Evolutionary conservation across 768 basidiomycete genomes (phyloP).

Genomic region (Harrya chromipes): DNA sequence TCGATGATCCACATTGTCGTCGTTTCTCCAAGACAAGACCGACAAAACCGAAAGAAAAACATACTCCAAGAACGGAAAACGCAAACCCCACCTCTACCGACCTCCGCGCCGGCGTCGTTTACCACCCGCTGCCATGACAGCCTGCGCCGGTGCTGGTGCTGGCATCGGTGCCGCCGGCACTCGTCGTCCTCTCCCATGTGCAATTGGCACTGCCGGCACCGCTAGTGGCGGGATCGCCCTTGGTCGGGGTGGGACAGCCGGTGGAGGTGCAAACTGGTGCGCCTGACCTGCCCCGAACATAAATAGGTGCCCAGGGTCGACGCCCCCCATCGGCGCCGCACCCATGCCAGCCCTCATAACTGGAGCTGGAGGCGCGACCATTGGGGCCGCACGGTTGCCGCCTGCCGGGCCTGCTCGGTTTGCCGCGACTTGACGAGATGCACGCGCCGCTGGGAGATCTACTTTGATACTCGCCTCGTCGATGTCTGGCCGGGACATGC

Average conservation of each 20-base stretch:
- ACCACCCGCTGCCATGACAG: conserved; percentile 2
- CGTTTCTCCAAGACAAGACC: neutral
- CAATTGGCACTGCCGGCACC: neutral
- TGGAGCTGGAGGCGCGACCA: neutral
- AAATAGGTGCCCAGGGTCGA: conserved; percentile 1
- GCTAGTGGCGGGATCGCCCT: neutral
- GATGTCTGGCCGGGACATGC: conserved; percentile 58
- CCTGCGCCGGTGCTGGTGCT: neutral
- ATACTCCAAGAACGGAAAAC: neutral
- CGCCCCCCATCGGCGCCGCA: conserved; percentile 1
- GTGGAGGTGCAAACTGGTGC: conserved; percentile 8
- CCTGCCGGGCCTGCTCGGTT: too few relatives aligned
- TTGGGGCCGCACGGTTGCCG: too few relatives aligned
- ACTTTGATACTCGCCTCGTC: conserved; percentile 59
- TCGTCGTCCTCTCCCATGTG: neutral
- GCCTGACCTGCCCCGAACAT: conserved; percentile 17
- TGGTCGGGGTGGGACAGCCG: neutral
- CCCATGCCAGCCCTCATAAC: conserved; percentile 6
- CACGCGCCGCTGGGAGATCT: conserved; percentile 47
- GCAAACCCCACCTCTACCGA: neutral
- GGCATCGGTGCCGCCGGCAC: neutral
- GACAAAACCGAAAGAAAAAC: neutral
- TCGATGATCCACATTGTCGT: neutral
- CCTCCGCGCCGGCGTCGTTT: conserved; percentile 9
- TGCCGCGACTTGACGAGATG: neutral